Base-by-base conservation (phyloP, 495 filamentous ascomycete species). In the Aspergillus ellipticus region DNA sequence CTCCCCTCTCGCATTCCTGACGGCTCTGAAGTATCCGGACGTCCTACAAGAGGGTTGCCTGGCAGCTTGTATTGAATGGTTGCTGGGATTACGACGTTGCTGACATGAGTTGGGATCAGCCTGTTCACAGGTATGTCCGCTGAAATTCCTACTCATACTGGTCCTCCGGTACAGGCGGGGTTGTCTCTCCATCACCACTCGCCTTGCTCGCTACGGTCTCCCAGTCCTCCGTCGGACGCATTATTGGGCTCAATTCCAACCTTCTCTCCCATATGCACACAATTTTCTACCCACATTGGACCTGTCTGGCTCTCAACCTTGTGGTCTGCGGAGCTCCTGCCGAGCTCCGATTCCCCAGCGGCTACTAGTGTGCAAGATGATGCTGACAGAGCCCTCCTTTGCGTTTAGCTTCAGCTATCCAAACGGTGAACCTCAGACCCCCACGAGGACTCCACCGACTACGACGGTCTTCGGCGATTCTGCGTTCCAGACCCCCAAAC, bases 81-180 rank as follows among this genome's bases (percentile, higher is more conserved):
- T 73, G 71, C 72, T 66, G 62, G 70, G 70, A 65, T 60, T 56
- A 63, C 58, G 62, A 55, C 62, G 65, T 72, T 74, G 72, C 73
- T 72, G 74, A 73, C 69, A 90, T 90, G 87, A 90, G 84, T 83
- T 88, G 82, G 80, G 86, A 89, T 78, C 80, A 85, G 70, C 79
- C 77, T 67, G 79, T 79, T 67, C 84, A 86, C 74, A 89, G 87
- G 87, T 88, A 83, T 77, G 79, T 65, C 52, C 54, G 58, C 58
- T 55, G 63, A 42, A 33, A 48, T 47, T 52, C 43, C 53, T 20
- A 52, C 53, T 51, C 46, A 31, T 53, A 20, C 50, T 19, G 22
- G n/a, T 20, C 41, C 42, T 6, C 42, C 46, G 42, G 29, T 42
- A 53, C 49, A 60, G 62, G 69, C 59, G 62, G 67, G 69, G 68